Evolutionary conservation across 1,284 basidiomycete species (phyloP).

Genomic region (Veloporphyrellus conicus): DNA sequence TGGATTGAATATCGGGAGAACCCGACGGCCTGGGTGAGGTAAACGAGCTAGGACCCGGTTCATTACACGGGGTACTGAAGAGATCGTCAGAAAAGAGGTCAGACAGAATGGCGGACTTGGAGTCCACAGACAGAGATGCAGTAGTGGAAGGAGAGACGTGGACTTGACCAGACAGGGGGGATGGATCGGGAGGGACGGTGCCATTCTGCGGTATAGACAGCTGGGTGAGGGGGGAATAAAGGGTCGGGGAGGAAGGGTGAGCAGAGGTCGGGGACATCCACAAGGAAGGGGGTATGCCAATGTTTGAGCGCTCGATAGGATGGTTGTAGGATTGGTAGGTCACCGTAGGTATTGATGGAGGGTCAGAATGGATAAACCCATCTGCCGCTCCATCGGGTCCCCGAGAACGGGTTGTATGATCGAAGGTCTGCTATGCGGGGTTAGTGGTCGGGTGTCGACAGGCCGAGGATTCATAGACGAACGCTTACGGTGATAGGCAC

Average conservation of each 20-base stretch:
- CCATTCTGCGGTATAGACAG: slow-evolving; percentile 36
- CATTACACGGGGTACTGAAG: slow-evolving; percentile 42
- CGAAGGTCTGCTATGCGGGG: slow-evolving; percentile 16
- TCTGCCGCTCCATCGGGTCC: slow-evolving; percentile 15
- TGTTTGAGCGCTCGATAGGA: slow-evolving; percentile 48
- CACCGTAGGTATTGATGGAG: slow-evolving; percentile 21
- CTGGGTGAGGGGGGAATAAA: slow-evolving; percentile 32
- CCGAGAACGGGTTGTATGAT: slow-evolving; percentile 16
- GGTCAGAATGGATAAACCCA: slow-evolving; percentile 16
- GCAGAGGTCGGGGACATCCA: slow-evolving; percentile 74
- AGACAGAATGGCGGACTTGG: slow-evolving; percentile 59
- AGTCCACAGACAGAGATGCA: slow-evolving; percentile 40
- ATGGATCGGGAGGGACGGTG: slow-evolving; percentile 33
- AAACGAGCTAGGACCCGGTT: slow-evolving; percentile 48
- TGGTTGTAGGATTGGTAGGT: slow-evolving; percentile 33
- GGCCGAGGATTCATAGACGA: neutral
- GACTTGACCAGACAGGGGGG: slow-evolving; percentile 31
- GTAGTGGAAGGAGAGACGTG: slow-evolving; percentile 42
- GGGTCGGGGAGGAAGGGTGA: slow-evolving; percentile 39
- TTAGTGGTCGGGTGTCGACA: slow-evolving; percentile 7
- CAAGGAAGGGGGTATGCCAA: slow-evolving; percentile 63
- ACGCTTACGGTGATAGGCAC: slow-evolving; percentile 16
- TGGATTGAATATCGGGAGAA: slow-evolving; percentile 57
- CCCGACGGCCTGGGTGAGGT: slow-evolving; percentile 62
- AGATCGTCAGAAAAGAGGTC: slow-evolving; percentile 71